Percentiles rank a stretch among this genome's conserved stretches.
phyloP scores from a whole-genome alignment of 805 yeast genomes.

The Candida anglica region DNA sequence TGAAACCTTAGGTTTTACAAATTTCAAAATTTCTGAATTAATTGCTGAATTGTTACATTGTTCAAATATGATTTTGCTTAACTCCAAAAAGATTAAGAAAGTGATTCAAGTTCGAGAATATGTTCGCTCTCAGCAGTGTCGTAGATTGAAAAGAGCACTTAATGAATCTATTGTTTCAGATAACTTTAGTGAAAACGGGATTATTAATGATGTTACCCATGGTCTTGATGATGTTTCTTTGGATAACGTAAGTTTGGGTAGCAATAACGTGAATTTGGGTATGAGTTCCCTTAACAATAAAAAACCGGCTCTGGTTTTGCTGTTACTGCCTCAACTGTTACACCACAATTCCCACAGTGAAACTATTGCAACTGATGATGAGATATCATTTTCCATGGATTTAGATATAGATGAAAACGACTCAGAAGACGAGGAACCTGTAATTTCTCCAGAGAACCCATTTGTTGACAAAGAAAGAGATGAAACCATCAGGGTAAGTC shows the following conservation, averaged over 20 bases:
- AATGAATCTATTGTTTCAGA: constrained; percentile 15
- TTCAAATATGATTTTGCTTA: constrained; percentile 91
- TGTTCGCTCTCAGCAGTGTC: constrained; percentile 44
- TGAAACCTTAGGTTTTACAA: constrained; percentile 78
- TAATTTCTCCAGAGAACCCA: constrained; percentile 39
- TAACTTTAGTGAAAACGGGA: constrained; percentile 13
- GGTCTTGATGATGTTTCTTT: constrained; percentile 35
- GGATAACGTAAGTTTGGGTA: constrained; percentile 24
- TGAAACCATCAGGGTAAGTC: constrained; percentile 38
- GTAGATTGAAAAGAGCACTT: constrained; percentile 43
- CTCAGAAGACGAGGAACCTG: constrained; percentile 43
- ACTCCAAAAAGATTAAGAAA: constrained; percentile 68
- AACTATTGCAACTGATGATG: constrained; percentile 15
- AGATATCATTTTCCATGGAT: constrained; percentile 6
- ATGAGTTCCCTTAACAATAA: not conserved
- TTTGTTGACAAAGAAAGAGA: constrained; percentile 37
- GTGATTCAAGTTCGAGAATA: constrained; percentile 67
- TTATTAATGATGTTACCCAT: constrained; percentile 26
- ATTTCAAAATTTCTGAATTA: constrained; percentile 86
- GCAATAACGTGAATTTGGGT: too few relatives aligned
- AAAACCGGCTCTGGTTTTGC: not conserved
- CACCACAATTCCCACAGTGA: constrained; percentile 4
- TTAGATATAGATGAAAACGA: constrained; percentile 9
- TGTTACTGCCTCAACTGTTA: too few relatives aligned
- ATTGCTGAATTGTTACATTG: constrained; percentile 94